Percentiles rank a stretch among this genome's conserved stretches.
phyloP scores from a whole-genome alignment of 1,284 basidiomycete genomes.

The Meripilus lineatus region DNA sequence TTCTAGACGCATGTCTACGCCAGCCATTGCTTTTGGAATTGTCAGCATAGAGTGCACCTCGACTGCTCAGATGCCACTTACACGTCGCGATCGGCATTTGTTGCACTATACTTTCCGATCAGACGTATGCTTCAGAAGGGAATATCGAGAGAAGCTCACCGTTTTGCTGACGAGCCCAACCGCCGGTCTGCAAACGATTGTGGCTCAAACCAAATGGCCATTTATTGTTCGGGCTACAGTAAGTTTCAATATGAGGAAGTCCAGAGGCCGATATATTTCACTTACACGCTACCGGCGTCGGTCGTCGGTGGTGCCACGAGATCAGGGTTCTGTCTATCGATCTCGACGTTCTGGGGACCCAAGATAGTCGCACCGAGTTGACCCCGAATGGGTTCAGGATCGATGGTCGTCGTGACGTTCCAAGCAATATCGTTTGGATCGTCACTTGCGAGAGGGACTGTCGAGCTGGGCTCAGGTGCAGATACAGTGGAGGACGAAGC shows the following conservation, averaged over 20 bases:
- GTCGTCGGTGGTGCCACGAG: conserved; percentile 54
- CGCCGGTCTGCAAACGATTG: conserved; percentile 64
- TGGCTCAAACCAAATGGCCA: conserved; percentile 69
- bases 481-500: neutral
- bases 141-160: conserved; percentile 28
- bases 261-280: conserved; percentile 8
- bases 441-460: conserved; percentile 38
- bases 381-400: conserved; percentile 29
- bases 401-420: conserved; percentile 15
- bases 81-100: conserved; percentile 58
- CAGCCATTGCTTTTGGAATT: conserved; percentile 44
- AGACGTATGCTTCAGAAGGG: neutral
- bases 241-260: neutral
- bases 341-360: conserved; percentile 46
- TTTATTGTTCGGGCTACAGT: conserved; percentile 43
- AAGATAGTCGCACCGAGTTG: conserved; percentile 44
- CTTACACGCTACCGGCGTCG: conserved; percentile 54
- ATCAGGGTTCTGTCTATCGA: conserved; percentile 53
- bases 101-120: conserved; percentile 29
- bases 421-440: conserved; percentile 43
- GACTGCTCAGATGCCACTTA: conserved; percentile 20
- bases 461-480: conserved; percentile 16
- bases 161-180: conserved; percentile 70
- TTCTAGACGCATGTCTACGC: conserved; percentile 67
- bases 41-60: neutral